These are phyloP conservation scores for Rutidosis leptorrhynchoides DNA, from an alignment of 129 eudicot species.

Conservation along the genomic window DNA sequence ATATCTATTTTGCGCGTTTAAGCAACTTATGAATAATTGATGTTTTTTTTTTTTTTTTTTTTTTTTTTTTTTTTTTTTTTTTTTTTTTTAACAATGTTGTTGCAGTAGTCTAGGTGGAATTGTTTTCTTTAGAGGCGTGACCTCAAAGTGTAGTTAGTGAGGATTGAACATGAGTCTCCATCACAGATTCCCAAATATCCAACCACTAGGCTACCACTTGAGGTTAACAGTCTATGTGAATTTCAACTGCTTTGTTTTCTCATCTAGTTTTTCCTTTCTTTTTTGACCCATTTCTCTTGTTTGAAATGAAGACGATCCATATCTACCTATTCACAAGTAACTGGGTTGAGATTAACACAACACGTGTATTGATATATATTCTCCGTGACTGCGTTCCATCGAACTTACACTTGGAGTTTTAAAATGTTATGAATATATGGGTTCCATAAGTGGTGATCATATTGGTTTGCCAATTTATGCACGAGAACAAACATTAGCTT, in stretches of 20 bases:
- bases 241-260: no score
- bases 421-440: neutral
- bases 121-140: no score
- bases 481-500: slow-evolving; percentile 16
- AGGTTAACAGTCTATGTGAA: no score
- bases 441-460: neutral
- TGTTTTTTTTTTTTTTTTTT: no score
- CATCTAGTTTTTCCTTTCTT: neutral
- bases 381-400: neutral
- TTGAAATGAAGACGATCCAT: neutral
- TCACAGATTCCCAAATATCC: no score
- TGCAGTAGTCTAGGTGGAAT: no score
- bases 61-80: no score
- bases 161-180: no score
- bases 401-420: neutral
- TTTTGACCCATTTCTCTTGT: neutral
- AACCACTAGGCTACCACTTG: no score
- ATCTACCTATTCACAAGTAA: neutral
- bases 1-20: neutral
- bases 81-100: neutral
- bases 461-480: neutral
- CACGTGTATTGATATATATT: neutral
- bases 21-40: neutral
- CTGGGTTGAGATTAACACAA: neutral
- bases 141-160: no score